A percentile compares a stretch with the other conserved stretches of the same genome.
phyloP scores from a whole-genome alignment of 2,329 filamentous ascomycete genomes.

The Aspergillus luchuensis region DNA sequence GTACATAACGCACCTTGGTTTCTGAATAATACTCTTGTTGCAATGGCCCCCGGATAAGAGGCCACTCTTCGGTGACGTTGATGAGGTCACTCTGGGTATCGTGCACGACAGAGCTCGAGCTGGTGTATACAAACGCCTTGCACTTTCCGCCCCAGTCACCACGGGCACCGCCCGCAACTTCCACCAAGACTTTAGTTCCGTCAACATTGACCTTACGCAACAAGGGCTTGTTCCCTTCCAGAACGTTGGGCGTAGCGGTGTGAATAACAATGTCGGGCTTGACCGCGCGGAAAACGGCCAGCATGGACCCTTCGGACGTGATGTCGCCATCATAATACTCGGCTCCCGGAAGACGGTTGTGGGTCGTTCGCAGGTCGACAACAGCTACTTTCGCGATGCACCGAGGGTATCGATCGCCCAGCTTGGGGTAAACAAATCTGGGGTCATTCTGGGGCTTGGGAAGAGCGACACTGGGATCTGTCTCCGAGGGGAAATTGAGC shows the following conservation, averaged over 20 bases:
- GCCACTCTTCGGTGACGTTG: conserved; percentile 84
- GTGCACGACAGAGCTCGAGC: conserved; percentile 81
- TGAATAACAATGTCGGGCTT: conserved; percentile 86
- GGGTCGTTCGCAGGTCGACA: conserved; percentile 69
- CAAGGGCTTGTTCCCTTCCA: conserved; percentile 56
- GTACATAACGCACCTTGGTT: conserved; percentile 67
- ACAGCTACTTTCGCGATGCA: conserved; percentile 62
- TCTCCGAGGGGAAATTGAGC: conserved; percentile 59
- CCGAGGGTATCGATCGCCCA: conserved; percentile 44
- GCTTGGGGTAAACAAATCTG: conserved; percentile 41
- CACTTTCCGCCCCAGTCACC: conserved; percentile 61
- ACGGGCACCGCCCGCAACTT: conserved; percentile 69
- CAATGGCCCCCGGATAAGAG: conserved; percentile 68
- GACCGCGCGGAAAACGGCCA: conserved; percentile 64
- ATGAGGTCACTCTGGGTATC: conserved; percentile 77
- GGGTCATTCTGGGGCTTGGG: conserved; percentile 38
- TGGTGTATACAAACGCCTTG: conserved; percentile 86
- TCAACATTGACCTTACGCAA: conserved; percentile 85
- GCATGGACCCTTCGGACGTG: conserved; percentile 64
- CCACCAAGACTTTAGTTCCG: conserved; percentile 71
- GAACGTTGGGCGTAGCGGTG: conserved; percentile 72
- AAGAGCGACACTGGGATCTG: conserved; percentile 40
- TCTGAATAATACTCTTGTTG: conserved; percentile 85
- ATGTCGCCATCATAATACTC: conserved; percentile 77
- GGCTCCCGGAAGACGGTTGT: conserved; percentile 65